Evolutionary conservation across 2,329 filamentous ascomycete genomes (phyloP).

Genomic region (Venturia asperata): DNA sequence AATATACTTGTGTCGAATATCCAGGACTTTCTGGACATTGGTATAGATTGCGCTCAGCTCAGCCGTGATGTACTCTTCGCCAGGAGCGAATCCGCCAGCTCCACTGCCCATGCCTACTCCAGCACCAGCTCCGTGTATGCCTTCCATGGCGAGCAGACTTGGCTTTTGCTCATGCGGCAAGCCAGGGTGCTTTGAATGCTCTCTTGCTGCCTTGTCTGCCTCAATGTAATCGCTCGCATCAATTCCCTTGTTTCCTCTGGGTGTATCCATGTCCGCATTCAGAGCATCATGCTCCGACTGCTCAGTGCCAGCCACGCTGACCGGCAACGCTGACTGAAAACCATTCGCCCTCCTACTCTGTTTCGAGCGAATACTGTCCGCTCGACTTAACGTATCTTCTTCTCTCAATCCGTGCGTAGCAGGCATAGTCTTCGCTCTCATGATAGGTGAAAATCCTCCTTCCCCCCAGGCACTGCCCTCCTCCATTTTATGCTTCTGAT

Average conservation of each 20-base stretch:
- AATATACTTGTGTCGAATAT: constrained; percentile 84
- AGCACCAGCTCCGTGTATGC: constrained; percentile 51
- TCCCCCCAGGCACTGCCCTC: constrained; percentile 24
- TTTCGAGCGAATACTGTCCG: constrained; percentile 38
- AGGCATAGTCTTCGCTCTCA: constrained; percentile 40
- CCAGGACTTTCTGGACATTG: constrained; percentile 83
- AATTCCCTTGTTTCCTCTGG: constrained; percentile 6
- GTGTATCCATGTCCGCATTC: not conserved
- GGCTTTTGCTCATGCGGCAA: constrained; percentile 52
- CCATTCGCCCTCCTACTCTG: constrained; percentile 27
- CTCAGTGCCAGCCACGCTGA: constrained; percentile 25
- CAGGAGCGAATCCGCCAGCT: constrained; percentile 57
- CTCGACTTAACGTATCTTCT: constrained; percentile 33
- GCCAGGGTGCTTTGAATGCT: constrained; percentile 44
- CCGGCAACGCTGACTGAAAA: constrained; percentile 28
- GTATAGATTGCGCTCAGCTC: constrained; percentile 82
- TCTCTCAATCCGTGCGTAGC: constrained; percentile 29
- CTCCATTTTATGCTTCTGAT: constrained; percentile 69
- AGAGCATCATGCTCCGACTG: not conserved
- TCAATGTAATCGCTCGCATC: constrained; percentile 32
- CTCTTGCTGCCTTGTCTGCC: constrained; percentile 43
- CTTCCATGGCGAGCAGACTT: constrained; percentile 45
- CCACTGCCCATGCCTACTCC: constrained; percentile 56
- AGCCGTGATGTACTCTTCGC: constrained; percentile 70
- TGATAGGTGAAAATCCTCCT: constrained; percentile 34